phyloP scores from a whole-genome alignment of 345 rosid genomes.

The Dimocarpus longan region DNA sequence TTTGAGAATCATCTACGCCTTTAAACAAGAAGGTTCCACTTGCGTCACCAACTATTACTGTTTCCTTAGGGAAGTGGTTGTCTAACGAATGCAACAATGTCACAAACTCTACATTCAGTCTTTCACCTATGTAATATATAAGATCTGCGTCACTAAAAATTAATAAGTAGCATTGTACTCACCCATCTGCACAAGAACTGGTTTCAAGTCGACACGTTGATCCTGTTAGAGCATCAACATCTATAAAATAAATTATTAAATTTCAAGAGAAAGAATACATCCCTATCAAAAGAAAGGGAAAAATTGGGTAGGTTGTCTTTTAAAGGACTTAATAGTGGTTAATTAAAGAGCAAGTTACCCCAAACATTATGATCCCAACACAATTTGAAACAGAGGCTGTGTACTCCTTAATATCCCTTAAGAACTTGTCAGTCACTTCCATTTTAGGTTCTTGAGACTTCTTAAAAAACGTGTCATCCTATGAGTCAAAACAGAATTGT shows the following conservation, averaged over 20 bases:
- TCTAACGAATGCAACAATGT: constrained; percentile 25
- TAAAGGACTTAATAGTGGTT: background rate
- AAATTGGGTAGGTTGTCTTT: no score
- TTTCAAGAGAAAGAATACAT: no score
- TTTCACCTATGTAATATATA: background rate
- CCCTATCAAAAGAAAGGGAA: no score
- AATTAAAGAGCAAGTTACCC: constrained; percentile 31
- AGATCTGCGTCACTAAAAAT: background rate
- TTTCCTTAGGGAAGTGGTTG: constrained; percentile 38
- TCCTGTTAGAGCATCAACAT: constrained; percentile 30
- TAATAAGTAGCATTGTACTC: background rate
- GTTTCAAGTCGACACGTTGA: constrained; percentile 27
- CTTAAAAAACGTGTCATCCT: background rate
- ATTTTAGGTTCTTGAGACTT: constrained; percentile 22
- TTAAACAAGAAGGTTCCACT: constrained; percentile 31
- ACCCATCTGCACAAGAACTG: constrained; percentile 44
- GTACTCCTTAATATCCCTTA: constrained; percentile 33
- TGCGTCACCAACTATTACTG: constrained; percentile 48
- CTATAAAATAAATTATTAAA: constrained; percentile 16
- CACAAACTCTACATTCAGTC: background rate
- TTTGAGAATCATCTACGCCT: constrained; percentile 8
- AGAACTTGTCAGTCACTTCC: constrained; percentile 32
- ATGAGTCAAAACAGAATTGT: no score
- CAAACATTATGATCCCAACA: constrained; percentile 43
- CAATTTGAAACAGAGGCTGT: constrained; percentile 32